Conservation (phyloP, 2,329 filamentous ascomycete genomes). For the Rachicladosporium sp. region DNA sequence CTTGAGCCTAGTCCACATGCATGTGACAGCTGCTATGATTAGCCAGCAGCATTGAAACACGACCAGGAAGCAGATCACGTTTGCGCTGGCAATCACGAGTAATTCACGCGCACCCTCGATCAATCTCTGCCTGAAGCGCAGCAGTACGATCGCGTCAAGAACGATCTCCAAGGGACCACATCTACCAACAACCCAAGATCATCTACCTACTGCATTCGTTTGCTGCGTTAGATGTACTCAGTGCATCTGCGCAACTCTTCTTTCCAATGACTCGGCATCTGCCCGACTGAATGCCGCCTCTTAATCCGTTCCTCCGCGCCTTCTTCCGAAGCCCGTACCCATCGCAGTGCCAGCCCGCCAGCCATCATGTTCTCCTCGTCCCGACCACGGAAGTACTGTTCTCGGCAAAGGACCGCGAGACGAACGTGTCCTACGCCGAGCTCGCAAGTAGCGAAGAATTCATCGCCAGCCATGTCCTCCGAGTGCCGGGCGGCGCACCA, state of each 20-base stretch:
- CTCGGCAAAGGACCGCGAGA: slow-evolving; percentile 76
- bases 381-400: slow-evolving; percentile 87
- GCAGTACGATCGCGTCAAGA: too few relatives aligned
- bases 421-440: slow-evolving; percentile 62
- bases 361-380: slow-evolving; percentile 87
- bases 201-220: too few relatives aligned
- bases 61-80: too few relatives aligned
- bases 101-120: too few relatives aligned
- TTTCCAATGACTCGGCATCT: slow-evolving; percentile 9
- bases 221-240: not conserved
- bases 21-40: too few relatives aligned
- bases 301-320: slow-evolving; percentile 96
- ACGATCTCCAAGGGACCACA: too few relatives aligned
- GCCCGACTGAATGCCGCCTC: slow-evolving; percentile 38
- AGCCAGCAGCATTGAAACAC: too few relatives aligned
- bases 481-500: slow-evolving; percentile 49
- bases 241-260: not conserved
- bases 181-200: too few relatives aligned
- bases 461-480: slow-evolving; percentile 88
- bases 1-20: too few relatives aligned
- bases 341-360: slow-evolving; percentile 78
- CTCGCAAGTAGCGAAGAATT: slow-evolving; percentile 87
- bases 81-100: too few relatives aligned
- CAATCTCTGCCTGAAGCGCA: too few relatives aligned
- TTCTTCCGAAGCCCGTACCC: slow-evolving; percentile 96